Evolutionary conservation across 352 stramenopile genomes (phyloP).

Genomic region (Elongisporangium undulatum): DNA sequence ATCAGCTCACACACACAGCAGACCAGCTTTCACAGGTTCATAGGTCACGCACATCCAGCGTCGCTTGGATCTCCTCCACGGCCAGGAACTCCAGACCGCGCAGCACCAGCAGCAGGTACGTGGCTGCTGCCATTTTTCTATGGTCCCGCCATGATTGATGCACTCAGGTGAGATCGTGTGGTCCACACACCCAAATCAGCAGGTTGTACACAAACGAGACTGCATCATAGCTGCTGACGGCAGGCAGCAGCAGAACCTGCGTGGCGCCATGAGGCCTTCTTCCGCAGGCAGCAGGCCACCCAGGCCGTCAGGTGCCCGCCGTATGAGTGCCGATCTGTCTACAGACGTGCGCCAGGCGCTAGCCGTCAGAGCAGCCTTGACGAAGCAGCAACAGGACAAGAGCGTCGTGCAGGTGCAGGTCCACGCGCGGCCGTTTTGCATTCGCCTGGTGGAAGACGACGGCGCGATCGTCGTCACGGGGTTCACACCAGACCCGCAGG

Average conservation of each 20-base stretch:
- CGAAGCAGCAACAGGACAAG: conserved; percentile 4
- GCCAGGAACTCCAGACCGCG: conserved; percentile 69
- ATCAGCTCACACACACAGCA: conserved; percentile 6
- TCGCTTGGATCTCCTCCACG: conserved; percentile 61
- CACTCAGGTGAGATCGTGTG: not conserved
- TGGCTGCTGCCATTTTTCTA: conserved; percentile 7
- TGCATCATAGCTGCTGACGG: too few relatives aligned
- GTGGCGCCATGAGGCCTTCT: not conserved
- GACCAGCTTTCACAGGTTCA: conserved; percentile 5
- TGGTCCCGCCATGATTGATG: not conserved
- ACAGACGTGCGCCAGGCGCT: not conserved
- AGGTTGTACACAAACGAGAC: conserved; percentile 1
- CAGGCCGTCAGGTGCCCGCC: not conserved
- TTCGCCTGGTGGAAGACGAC: conserved; percentile 36
- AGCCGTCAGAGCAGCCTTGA: not conserved
- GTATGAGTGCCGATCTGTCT: not conserved
- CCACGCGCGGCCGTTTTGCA: conserved; percentile 36
- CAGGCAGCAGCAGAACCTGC: not conserved
- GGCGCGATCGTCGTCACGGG: conserved; percentile 43
- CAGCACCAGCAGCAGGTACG: conserved; percentile 77
- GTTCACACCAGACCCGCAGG: conserved; percentile 28
- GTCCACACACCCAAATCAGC: not conserved
- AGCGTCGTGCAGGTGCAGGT: conserved; percentile 48
- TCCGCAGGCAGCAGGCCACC: not conserved
- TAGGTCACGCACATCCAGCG: conserved; percentile 37